A percentile compares a stretch with the other conserved stretches of the same genome.
Evolutionary conservation across 139 green algal species (phyloP).

Genomic region (Chlorella sp.): DNA sequence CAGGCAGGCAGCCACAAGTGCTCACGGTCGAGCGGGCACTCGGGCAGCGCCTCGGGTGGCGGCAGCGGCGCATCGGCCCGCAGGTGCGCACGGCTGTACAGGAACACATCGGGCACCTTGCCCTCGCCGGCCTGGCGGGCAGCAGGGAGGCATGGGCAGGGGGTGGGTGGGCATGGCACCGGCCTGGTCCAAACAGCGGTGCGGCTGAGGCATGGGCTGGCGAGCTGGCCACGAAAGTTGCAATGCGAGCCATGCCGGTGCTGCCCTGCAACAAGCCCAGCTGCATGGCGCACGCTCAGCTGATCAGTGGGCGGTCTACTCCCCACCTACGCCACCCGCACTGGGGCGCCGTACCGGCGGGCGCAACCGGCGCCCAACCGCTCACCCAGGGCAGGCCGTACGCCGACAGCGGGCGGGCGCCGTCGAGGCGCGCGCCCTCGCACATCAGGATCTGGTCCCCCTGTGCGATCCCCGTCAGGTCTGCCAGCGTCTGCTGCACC

Average conservation of each 20-base stretch:
- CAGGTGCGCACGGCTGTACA: slow-evolving; percentile 81
- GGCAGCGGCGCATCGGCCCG: slow-evolving; percentile 49
- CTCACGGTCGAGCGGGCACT: slow-evolving; percentile 26
- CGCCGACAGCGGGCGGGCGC: slow-evolving; percentile 56
- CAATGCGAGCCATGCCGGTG: no score
- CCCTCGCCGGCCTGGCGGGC: background rate
- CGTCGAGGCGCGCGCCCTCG: slow-evolving; percentile 75
- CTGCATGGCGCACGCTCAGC: no score
- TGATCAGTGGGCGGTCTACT: no score
- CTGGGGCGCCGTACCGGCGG: no score
- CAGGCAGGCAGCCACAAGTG: background rate
- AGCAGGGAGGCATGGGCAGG: no score
- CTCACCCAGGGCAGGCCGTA: slow-evolving; percentile 83
- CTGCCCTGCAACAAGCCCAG: no score
- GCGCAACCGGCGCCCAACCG: background rate
- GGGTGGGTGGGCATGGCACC: no score
- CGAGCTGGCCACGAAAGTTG: background rate
- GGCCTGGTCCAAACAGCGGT: no score
- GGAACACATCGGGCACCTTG: slow-evolving; percentile 73
- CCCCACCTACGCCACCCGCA: no score
- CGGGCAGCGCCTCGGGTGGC: slow-evolving; percentile 53
- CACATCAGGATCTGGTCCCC: slow-evolving; percentile 90
- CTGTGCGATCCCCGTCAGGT: slow-evolving; percentile 73
- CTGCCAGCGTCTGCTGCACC: slow-evolving; percentile 79
- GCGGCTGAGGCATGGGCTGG: background rate